These are phyloP conservation scores for Aspergillus hancockii DNA, from an alignment of 495 filamentous ascomycete species.

Conservation along the genomic window DNA sequence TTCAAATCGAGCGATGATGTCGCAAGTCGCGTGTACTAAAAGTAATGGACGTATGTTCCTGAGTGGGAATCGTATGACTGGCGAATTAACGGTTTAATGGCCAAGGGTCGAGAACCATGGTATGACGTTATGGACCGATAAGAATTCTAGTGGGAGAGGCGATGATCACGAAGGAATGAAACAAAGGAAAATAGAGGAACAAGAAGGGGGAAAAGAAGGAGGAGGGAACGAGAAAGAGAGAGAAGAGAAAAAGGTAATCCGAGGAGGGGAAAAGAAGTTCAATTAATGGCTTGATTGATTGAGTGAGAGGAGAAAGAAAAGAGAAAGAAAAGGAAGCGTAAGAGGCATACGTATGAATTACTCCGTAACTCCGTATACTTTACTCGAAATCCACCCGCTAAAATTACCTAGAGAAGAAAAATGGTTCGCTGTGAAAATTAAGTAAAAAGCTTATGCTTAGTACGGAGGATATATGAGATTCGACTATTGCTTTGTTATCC, in stretches of 20 bases:
- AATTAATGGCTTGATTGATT: background rate
- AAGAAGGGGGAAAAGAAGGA: background rate
- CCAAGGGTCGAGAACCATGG: background rate
- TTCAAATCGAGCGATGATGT: background rate
- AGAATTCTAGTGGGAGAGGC: background rate
- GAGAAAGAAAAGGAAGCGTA: slow-evolving; percentile 8
- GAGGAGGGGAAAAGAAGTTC: slow-evolving; percentile 12
- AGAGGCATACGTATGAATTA: slow-evolving; percentile 7
- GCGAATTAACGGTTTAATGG: background rate
- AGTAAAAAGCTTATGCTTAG: background rate
- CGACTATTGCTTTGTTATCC: too few species aligned
- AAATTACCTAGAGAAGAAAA: background rate
- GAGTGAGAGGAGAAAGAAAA: slow-evolving; percentile 4
- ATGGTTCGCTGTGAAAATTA: background rate
- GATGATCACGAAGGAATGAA: background rate
- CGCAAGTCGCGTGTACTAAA: background rate
- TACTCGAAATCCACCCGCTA: background rate
- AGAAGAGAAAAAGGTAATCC: background rate
- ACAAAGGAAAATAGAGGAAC: background rate
- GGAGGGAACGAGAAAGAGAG: background rate
- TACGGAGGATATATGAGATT: background rate
- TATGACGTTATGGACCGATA: slow-evolving; percentile 3
- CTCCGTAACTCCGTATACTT: background rate
- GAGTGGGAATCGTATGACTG: slow-evolving; percentile 3
- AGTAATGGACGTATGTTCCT: background rate